Evolutionary conservation across 306 rosid genomes (phyloP).

Genomic region (Quercus gilva): DNA sequence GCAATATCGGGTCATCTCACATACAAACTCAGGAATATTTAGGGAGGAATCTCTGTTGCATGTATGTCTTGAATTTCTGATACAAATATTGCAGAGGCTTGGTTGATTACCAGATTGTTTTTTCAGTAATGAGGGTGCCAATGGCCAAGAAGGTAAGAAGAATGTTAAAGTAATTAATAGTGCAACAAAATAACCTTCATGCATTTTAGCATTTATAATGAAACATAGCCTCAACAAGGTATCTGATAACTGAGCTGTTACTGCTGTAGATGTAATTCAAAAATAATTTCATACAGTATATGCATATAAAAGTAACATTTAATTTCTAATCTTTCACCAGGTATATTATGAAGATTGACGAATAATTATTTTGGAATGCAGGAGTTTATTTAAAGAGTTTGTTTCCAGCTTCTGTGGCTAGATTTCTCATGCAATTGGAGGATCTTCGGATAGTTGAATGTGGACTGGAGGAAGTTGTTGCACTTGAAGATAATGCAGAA

Average conservation of each 20-base stretch:
- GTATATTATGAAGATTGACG: neutral
- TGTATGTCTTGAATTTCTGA: neutral
- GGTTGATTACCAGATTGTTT: neutral
- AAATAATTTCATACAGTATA: too few relatives aligned
- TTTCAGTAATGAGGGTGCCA: neutral
- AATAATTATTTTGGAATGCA: neutral
- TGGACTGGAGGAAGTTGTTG: slow-evolving; percentile 12
- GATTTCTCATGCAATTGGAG: neutral
- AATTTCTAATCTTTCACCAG: too few relatives aligned
- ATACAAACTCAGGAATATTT: neutral
- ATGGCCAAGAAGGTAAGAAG: neutral
- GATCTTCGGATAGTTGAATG: neutral
- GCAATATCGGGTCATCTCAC: neutral
- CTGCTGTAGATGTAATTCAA: too few relatives aligned
- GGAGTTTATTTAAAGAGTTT: neutral
- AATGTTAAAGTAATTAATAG: too few relatives aligned
- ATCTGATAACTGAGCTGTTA: too few relatives aligned
- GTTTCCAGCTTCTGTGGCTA: slow-evolving; percentile 14
- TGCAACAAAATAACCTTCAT: neutral
- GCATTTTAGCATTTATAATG: neutral
- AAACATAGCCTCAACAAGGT: too few relatives aligned
- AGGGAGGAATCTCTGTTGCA: neutral
- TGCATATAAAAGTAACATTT: too few relatives aligned
- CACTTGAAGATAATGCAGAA: neutral
- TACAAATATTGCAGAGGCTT: neutral